Conservation (phyloP, 345 rosid species). For the Brassica carinata region DNA sequence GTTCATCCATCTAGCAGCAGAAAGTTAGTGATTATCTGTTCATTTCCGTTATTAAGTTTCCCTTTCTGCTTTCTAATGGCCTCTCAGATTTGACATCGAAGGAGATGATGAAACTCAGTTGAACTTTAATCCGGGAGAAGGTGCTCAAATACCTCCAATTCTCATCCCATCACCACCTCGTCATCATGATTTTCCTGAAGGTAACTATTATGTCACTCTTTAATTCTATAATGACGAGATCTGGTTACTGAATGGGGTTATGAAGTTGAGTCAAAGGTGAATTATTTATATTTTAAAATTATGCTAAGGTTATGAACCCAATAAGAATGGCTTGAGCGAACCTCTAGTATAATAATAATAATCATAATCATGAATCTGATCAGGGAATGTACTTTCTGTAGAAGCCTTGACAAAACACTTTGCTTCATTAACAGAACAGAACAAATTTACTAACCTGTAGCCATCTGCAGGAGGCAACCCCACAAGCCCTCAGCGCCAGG, state of each 20-base stretch:
- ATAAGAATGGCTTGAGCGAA: slow-evolving; percentile 18
- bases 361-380: slow-evolving; percentile 11
- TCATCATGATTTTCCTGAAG: slow-evolving; percentile 50
- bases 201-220: slow-evolving; percentile 42
- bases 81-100: slow-evolving; percentile 72
- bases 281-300: neutral
- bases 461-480: slow-evolving; percentile 50
- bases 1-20: slow-evolving; percentile 19
- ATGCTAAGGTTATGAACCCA: slow-evolving; percentile 10
- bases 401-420: slow-evolving; percentile 22
- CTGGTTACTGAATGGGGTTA: slow-evolving; percentile 20
- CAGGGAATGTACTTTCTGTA: slow-evolving; percentile 18
- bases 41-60: neutral
- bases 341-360: slow-evolving; percentile 11
- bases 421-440: slow-evolving; percentile 18
- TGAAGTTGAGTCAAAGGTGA: slow-evolving; percentile 2
- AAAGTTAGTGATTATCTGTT: slow-evolving; percentile 20
- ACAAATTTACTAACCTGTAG: slow-evolving; percentile 27
- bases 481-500: slow-evolving; percentile 40
- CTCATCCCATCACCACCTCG: slow-evolving; percentile 57
- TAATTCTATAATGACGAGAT: neutral
- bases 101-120: slow-evolving; percentile 64
- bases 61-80: slow-evolving; percentile 13
- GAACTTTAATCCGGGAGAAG: slow-evolving; percentile 55
- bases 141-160: slow-evolving; percentile 49